phyloP scores from a whole-genome alignment of 176 grass and related monocot genomes.

The Secale cereale region DNA sequence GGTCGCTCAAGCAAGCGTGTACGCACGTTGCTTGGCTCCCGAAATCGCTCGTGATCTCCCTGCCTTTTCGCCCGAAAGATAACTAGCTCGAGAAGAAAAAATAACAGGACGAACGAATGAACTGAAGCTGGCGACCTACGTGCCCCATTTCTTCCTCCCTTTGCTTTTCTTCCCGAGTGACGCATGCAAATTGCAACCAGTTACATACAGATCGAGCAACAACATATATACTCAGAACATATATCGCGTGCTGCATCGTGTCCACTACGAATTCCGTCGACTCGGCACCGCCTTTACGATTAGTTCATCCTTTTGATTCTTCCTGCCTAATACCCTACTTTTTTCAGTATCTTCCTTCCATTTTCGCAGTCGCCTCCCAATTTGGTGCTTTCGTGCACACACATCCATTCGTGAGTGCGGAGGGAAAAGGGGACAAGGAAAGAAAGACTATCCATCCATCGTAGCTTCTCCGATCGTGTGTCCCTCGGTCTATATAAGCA shows the following conservation, averaged over 20 bases:
- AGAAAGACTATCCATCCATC: neutral
- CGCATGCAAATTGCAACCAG: too few relatives aligned
- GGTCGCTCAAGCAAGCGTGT: neutral
- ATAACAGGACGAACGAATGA: too few relatives aligned
- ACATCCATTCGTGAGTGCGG: neutral
- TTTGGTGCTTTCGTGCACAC: too few relatives aligned
- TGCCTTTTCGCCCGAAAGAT: conserved; percentile 33
- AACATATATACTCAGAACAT: too few relatives aligned
- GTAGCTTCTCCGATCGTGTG: neutral
- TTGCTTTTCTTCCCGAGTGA: too few relatives aligned
- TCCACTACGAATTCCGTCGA: neutral
- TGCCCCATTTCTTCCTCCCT: too few relatives aligned
- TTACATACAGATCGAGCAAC: too few relatives aligned
- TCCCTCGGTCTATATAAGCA: conserved; percentile 25
- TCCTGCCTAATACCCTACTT: conserved; percentile 33
- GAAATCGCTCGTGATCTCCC: conserved; percentile 6
- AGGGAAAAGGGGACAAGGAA: neutral
- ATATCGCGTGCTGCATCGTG: neutral
- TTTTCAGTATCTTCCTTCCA: neutral
- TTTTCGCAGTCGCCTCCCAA: neutral
- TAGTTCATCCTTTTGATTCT: neutral
- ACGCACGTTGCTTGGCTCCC: neutral
- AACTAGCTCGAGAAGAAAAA: too few relatives aligned
- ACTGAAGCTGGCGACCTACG: too few relatives aligned
- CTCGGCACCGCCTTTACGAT: neutral